Conservation (phyloP, 768 basidiomycete species). For the Mycena vitilis region DNA sequence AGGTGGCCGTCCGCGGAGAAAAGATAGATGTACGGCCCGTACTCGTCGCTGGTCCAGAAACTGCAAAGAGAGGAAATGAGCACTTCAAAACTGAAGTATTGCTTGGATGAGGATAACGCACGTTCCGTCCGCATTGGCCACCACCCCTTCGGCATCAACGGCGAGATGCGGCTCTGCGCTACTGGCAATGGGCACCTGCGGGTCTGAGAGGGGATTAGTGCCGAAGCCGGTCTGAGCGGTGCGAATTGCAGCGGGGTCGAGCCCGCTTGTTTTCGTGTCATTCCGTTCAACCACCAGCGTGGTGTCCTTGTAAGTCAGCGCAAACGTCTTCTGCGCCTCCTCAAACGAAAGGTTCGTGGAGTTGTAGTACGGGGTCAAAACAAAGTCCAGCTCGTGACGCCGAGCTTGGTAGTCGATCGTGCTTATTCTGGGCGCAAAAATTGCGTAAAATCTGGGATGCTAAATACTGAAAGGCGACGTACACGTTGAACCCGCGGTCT, state of each 20-base stretch:
- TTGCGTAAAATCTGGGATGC: background rate
- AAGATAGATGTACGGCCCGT: constrained; percentile 74
- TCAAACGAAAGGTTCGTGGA: constrained; percentile 58
- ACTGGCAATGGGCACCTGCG: constrained; percentile 59
- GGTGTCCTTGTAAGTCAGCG: constrained; percentile 62
- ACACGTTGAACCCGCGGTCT: constrained; percentile 74
- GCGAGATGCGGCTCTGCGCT: constrained; percentile 57
- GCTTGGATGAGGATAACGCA: constrained; percentile 40
- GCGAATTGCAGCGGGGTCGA: constrained; percentile 64
- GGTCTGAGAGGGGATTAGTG: constrained; percentile 49
- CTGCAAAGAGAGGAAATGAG: constrained; percentile 44
- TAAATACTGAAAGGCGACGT: constrained; percentile 33
- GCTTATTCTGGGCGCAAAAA: constrained; percentile 48
- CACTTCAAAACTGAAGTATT: background rate
- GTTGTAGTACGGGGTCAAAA: constrained; percentile 66
- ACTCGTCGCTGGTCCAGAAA: constrained; percentile 77
- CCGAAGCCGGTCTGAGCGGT: constrained; percentile 48
- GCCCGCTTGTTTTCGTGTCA: constrained; percentile 61
- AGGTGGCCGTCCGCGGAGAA: constrained; percentile 60
- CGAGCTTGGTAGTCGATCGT: constrained; percentile 73
- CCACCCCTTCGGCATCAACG: constrained; percentile 70
- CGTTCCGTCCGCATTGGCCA: constrained; percentile 69
- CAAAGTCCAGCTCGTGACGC: constrained; percentile 71
- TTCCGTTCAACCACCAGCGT: constrained; percentile 61
- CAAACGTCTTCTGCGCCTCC: constrained; percentile 62